A percentile compares a stretch with the other conserved stretches of the same genome.
These are phyloP conservation scores for Aspergillus fischeri DNA, from an alignment of 2,329 filamentous ascomycete genomes.

Conservation along the genomic window DNA sequence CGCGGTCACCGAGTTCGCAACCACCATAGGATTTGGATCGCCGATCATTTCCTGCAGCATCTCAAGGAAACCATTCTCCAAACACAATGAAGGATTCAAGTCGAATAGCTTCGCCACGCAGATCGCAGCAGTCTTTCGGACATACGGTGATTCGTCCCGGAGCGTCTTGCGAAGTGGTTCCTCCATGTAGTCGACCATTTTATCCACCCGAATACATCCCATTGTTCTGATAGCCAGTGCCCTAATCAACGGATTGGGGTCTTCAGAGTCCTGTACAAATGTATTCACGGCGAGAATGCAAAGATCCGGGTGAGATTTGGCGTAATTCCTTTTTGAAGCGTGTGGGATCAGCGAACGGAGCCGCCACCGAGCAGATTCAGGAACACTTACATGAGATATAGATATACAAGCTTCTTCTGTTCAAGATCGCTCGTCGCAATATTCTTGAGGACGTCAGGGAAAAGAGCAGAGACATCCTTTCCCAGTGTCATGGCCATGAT, in stretches of 20 bases:
- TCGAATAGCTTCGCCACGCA: constrained; percentile 98
- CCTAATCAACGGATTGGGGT: constrained; percentile 92
- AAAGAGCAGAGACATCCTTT: constrained; percentile 95
- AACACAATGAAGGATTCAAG: constrained; percentile 82
- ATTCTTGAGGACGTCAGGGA: constrained; percentile 97
- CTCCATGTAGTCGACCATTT: constrained; percentile 99
- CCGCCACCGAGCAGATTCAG: background rate
- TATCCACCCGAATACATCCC: constrained; percentile 97
- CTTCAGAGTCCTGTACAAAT: constrained; percentile 98
- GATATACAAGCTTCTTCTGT: constrained; percentile 98
- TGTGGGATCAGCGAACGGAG: constrained; percentile 15
- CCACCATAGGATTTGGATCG: constrained; percentile 98
- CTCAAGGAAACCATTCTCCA: constrained; percentile 96
- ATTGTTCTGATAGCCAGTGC: constrained; percentile 95
- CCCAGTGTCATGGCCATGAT: constrained; percentile 99
- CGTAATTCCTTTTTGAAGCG: constrained; percentile 74
- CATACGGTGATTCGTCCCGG: constrained; percentile 95
- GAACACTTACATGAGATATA: constrained; percentile 80
- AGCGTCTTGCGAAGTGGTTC: constrained; percentile 94
- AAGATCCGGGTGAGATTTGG: constrained; percentile 96
- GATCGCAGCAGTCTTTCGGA: constrained; percentile 95
- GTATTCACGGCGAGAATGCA: constrained; percentile 99
- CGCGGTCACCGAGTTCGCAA: constrained; percentile 94
- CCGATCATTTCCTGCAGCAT: constrained; percentile 92
- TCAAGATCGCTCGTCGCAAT: constrained; percentile 92